A percentile compares a stretch with the other conserved stretches of the same genome.
These are phyloP conservation scores for Ganoderma boninense DNA, from an alignment of 1,284 basidiomycete species.

Conservation along the genomic window DNA sequence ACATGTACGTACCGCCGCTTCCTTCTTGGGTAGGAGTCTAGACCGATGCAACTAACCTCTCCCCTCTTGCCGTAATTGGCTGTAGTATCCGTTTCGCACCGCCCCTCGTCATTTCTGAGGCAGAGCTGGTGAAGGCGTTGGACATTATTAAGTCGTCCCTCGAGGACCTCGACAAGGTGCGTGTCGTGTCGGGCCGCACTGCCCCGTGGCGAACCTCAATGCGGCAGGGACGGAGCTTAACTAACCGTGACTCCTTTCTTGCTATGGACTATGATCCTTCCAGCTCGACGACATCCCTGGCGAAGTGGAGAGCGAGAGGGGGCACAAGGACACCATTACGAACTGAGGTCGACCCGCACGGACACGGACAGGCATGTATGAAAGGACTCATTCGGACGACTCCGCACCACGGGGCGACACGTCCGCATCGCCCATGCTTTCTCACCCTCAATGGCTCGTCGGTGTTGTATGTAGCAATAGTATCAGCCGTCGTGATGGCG, in stretches of 20 bases:
- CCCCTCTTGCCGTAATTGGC: neutral
- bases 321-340: constrained; percentile 52
- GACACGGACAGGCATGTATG: constrained; percentile 7
- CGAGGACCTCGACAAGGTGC: constrained; percentile 82
- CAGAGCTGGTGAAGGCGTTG: constrained; percentile 81
- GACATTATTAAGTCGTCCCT: constrained; percentile 82
- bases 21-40: constrained; percentile 8
- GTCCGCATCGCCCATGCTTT: neutral
- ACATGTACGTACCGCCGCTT: constrained; percentile 67
- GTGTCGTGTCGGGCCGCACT: constrained; percentile 43
- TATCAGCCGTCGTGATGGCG: neutral
- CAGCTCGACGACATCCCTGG: constrained; percentile 79
- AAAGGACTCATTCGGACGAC: neutral
- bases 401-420: neutral
- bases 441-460: neutral
- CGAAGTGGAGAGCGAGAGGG: constrained; percentile 67
- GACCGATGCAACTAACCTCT: constrained; percentile 13
- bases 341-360: constrained; percentile 34
- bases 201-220: neutral
- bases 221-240: constrained; percentile 18
- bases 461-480: constrained; percentile 16
- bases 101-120: constrained; percentile 91
- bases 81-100: constrained; percentile 93
- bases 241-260: constrained; percentile 10
- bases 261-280: neutral